A percentile compares a stretch with the other conserved stretches of the same genome.
Conservation (phyloP, 2,329 filamentous ascomycete species). For the Trichoderma cornu-damae region DNA sequence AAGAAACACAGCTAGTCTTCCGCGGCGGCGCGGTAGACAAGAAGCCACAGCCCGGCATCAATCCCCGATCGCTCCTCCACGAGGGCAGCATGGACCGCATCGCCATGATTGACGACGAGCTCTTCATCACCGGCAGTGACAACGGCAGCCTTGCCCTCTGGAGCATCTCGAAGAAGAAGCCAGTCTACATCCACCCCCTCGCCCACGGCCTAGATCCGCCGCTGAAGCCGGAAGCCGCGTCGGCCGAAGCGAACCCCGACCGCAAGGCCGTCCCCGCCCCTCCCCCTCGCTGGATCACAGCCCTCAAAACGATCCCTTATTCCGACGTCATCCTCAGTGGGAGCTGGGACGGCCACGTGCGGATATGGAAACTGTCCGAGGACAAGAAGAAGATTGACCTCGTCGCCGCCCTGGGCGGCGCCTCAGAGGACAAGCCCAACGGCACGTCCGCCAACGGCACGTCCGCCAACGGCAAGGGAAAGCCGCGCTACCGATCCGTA, state of each 20-base stretch:
- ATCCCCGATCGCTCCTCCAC: constrained; percentile 52
- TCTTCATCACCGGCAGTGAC: constrained; percentile 90
- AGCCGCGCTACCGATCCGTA: constrained; percentile 36
- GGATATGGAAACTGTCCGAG: constrained; percentile 77
- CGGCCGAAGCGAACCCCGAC: constrained; percentile 63
- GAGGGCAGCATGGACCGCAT: constrained; percentile 90
- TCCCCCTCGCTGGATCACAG: constrained; percentile 84
- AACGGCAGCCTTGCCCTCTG: constrained; percentile 83
- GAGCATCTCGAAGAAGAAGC: constrained; percentile 92
- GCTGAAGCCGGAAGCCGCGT: constrained; percentile 61
- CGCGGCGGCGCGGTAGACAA: constrained; percentile 68
- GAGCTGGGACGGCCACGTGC: constrained; percentile 83
- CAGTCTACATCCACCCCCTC: constrained; percentile 69
- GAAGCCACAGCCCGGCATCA: constrained; percentile 40
- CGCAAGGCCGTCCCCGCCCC: constrained; percentile 56
- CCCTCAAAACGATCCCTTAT: constrained; percentile 78
- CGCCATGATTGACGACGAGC: constrained; percentile 80
- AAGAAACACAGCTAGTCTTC: constrained; percentile 94
- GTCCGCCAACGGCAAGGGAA: constrained; percentile 30
- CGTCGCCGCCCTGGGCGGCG: constrained; percentile 57
- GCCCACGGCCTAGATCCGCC: constrained; percentile 82
- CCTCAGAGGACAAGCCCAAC: not conserved
- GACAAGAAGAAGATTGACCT: constrained; percentile 76
- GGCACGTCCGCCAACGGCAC: constrained; percentile 27
- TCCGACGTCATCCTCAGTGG: constrained; percentile 86